Base-by-base conservation (phyloP, 1,139 yeast genomes). In the Pneumocystis canis region DNA sequence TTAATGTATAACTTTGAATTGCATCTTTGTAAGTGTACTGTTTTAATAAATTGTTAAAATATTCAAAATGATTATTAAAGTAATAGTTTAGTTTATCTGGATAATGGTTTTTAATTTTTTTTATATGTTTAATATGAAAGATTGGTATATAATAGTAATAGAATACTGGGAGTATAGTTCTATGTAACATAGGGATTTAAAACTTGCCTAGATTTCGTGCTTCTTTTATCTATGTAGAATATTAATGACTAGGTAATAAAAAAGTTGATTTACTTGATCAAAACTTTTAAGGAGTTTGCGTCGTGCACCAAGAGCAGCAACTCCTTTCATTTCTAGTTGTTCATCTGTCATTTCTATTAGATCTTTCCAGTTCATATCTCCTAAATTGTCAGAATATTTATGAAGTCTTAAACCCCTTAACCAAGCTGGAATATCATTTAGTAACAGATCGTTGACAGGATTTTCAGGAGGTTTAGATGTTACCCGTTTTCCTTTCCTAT, bases 261-360 rank as follows among this genome's bases (percentile, higher is more conserved):
- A n/a, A 47, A n/a, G 3, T 11, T 47, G 11, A 20, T 25, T 47
- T 47, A 47, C 54, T 14, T 47, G 54, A 25, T 47, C 54, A 47
- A 47, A 47, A 47, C 54, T 47, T 47, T 94, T 92, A 70, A 92
- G 76, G 72, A 92, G 80, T 74, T 92, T 92, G 66, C 97, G 82
- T 68, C 98, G 80, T 0, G 98, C 98, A 6, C 98, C 98, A 68
- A 92, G 79, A 0, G 98, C 97, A 68, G 84, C 82, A 60, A 92
- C 96, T 5, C 99, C 98, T 65, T 84, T 80, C 3, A 79, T 79
- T 69, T 85, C 90, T 70, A 94, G 78, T 64, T 83, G 82, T 2
- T 75, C 80, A 70, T 90, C 96, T 66, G 78, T 79, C 68, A 87
- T 77, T 69, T 82, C 82, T 64, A 92, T 81, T 76, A 92, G 79